Percentiles rank a stretch among this genome's conserved stretches.
phyloP scores from a whole-genome alignment of 352 stramenopile genomes.

The Blastocystis sp. region DNA sequence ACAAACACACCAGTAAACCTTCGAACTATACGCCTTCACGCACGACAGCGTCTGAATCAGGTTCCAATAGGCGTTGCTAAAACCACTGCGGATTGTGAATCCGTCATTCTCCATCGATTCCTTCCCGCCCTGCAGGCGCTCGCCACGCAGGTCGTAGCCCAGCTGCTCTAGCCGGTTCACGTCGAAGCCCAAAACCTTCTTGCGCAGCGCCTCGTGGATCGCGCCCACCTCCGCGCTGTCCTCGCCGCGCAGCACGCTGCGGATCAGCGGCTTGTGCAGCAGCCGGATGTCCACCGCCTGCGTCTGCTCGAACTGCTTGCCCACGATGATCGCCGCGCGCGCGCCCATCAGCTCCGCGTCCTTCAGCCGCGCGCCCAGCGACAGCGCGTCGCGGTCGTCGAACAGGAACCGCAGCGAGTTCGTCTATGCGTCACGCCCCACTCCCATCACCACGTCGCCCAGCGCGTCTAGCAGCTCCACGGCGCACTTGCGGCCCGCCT shows the following conservation, averaged over 20 bases:
- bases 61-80: slow-evolving; percentile 24
- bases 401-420: slow-evolving; percentile 41
- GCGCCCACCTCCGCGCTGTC: slow-evolving; percentile 1
- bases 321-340: slow-evolving; percentile 46
- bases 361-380: slow-evolving; percentile 17
- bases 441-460: slow-evolving; percentile 2
- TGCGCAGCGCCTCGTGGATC: slow-evolving; percentile 7
- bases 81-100: slow-evolving; percentile 8
- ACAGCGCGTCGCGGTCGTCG: slow-evolving; percentile 38
- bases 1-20: slow-evolving; percentile 38
- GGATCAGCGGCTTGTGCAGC: slow-evolving; percentile 37
- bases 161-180: slow-evolving; percentile 22
- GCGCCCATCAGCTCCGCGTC: slow-evolving; percentile 60
- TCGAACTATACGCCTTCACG: slow-evolving; percentile 9
- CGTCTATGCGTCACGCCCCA: slow-evolving; percentile 13
- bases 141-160: background rate
- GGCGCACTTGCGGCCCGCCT: background rate
- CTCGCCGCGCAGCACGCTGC: background rate
- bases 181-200: slow-evolving; percentile 41
- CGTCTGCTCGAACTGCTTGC: slow-evolving; percentile 14
- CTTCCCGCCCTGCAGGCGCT: background rate
- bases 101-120: slow-evolving; percentile 1
- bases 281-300: slow-evolving; percentile 38
- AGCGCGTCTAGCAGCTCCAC: slow-evolving; percentile 54
- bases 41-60: slow-evolving; percentile 20